Evolutionary conservation across 2,329 filamentous ascomycete genomes (phyloP), one percentile per base, ranked within the genome.

Genomic region (Cercospora sojina): DNA sequence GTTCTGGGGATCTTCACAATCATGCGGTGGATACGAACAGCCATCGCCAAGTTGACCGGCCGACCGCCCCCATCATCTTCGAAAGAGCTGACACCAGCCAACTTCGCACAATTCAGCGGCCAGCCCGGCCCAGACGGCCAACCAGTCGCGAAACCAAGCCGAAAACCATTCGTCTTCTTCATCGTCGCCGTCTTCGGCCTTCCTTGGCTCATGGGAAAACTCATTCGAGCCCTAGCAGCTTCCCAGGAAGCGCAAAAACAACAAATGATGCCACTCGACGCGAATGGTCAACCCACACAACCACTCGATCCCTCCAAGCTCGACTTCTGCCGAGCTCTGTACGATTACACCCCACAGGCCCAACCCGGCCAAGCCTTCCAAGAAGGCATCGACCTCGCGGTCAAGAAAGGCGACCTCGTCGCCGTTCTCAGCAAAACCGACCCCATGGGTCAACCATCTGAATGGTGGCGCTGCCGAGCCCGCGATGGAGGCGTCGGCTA

Each of bases 141-240:
- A 1, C 84, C 89, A 10, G 43, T 62, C 9, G 82, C 91, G 3
- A 89, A 88, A 73, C 93, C 94, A 18, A 97, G 92, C 76, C 92
- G 91, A 78, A 99, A 98, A 79, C 95, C 95, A 0, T 92, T 99
- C 74, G 86, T 99, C 76, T 94, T 99, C 84, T 99, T 99, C 83
- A 83, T 97, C 67, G 84, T 96, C 51, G 94, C 95, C 18, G 93
- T 96, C 5, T 97, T 99, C 75, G 96, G 95, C 62, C 85, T 99
- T 13, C 95, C 95, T 5, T 99, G 97, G 78, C 85, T 99, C 58
- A 97, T 99, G 93, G 90, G 91, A 80, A 99, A 97, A 82, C 87
- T 97, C 72, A 98, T 99, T 78, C 89, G 88, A 76, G 86, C 91
- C 1, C 85, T 99, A 43, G 92, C 93, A 16, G 87, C 90, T 38